phyloP scores from a whole-genome alignment of 768 basidiomycete genomes.

The Boletus rufocinnamomeus region DNA sequence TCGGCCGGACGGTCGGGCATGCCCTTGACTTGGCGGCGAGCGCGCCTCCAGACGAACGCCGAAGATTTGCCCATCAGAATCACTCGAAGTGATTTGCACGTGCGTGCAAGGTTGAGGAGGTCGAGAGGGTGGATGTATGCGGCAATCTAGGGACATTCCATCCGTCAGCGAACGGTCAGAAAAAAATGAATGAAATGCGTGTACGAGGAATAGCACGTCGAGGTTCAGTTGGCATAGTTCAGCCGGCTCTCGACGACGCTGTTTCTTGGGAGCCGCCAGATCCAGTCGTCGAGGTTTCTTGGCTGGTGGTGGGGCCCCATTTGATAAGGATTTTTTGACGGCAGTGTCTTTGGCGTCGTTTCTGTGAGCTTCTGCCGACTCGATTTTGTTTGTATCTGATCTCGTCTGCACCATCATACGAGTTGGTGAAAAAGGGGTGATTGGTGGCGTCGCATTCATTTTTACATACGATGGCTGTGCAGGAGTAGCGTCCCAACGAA shows the following conservation, averaged over 20 bases:
- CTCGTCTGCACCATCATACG: background rate
- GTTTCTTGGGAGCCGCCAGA: background rate
- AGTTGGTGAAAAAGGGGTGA: background rate
- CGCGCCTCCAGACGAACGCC: conserved; percentile 27
- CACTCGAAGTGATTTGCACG: conserved; percentile 38
- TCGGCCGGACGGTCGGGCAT: conserved; percentile 48
- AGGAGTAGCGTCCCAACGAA: too few relatives aligned
- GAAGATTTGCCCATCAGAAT: conserved; percentile 36
- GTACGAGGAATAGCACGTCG: conserved; percentile 23
- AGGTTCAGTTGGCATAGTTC: conserved; percentile 16
- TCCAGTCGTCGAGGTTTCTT: background rate
- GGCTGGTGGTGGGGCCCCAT: too few relatives aligned
- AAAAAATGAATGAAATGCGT: background rate
- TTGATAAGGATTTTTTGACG: background rate
- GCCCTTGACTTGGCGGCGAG: conserved; percentile 35
- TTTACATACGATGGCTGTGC: background rate
- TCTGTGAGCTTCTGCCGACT: background rate
- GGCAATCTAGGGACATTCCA: conserved; percentile 36
- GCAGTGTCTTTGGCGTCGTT: background rate
- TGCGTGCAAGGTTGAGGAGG: conserved; percentile 38
- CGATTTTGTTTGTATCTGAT: background rate
- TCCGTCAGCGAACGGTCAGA: background rate
- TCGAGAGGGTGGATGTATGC: conserved; percentile 38
- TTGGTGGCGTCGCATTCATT: background rate
- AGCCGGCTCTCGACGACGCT: background rate